Base-by-base conservation (phyloP, 2,329 filamentous ascomycete species). In the Trichoderma pleuroti region DNA sequence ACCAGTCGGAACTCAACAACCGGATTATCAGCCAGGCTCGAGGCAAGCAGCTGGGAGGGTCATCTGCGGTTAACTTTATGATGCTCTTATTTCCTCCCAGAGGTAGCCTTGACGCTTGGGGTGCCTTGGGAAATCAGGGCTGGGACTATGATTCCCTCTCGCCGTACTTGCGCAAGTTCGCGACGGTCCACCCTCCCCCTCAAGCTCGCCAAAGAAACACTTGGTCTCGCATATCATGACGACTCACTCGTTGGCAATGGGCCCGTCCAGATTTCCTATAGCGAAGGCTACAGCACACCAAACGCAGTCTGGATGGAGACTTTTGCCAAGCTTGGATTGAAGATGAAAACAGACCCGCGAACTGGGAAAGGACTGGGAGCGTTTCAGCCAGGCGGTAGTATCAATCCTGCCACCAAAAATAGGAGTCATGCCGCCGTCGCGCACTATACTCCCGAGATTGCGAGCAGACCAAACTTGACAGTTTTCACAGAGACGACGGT, bases 31-130 rank as follows among this genome's bases (percentile, higher is more conserved):
- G 70, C 63, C 71, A 73, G 18, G 54, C 86, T 21, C 83, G 86
- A 57, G 85, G 87, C n/a, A 87, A 86, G 77, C 81, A 81, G 3
- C 82, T 89, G 0, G 87, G 87, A 57, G 87, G 87, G 26, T 86
- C 84, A 69, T 84, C 82, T 1, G 84, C 81, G 59, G 75, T 88
- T 61, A 90, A 90, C 77, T 90, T 88, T 75, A 87, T 85, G 57
- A 65, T 74, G 67, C 30, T 72, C 36, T 24, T 74, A 0, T 72
- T 74, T 46, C 69, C 74, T 24, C 72, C 71, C 2, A 64, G 54
- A 16, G 71, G 49, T 12, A 60, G 69, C n/a, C 18, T 76, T n/a
- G 74, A 78, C 49, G 73, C 74, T 4, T 78, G 76, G 77, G 72
- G 62, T n/a, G 63, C 70, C 1, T 72, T 78, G 8, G 77, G 77